Evolutionary conservation across 176 grass and related monocot species (phyloP).

Genomic region (Bothriochloa decipiens): DNA sequence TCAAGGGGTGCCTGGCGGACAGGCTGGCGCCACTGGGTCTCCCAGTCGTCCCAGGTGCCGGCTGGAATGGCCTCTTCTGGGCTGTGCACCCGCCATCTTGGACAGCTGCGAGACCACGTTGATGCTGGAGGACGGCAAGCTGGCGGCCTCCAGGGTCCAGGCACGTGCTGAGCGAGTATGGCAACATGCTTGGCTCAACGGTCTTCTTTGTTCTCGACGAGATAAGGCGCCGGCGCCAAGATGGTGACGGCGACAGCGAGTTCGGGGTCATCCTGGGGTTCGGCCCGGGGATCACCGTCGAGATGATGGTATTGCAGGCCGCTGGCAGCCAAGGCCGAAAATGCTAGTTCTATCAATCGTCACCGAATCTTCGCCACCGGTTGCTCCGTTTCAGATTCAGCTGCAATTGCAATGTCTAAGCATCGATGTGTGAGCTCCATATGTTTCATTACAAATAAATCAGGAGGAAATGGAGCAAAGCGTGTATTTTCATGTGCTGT

Average conservation of each 20-base stretch:
- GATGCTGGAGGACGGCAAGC: conserved; percentile 44
- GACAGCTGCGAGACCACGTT: conserved; percentile 41
- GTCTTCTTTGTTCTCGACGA: conserved; percentile 4
- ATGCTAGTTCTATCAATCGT: no score
- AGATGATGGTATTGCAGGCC: conserved; percentile 41
- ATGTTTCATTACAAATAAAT: no score
- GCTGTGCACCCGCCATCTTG: conserved; percentile 49
- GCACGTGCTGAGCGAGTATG: conserved; percentile 51
- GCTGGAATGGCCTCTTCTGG: conserved; percentile 66
- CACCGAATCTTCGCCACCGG: no score
- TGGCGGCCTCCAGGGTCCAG: conserved; percentile 23
- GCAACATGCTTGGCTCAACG: conserved; percentile 48
- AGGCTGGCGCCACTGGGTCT: no score
- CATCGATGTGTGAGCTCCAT: no score
- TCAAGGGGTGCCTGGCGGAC: no score
- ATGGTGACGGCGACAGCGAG: conserved; percentile 27
- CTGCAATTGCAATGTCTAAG: no score
- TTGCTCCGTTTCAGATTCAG: no score
- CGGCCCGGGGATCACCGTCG: conserved; percentile 53
- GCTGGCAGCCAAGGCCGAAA: no score
- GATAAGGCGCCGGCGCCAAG: background rate
- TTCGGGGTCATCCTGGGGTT: conserved; percentile 53
- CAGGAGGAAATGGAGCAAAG: no score
- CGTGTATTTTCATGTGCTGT: no score
- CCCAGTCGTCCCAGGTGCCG: no score